Evolutionary conservation across 352 stramenopile genomes (phyloP), one percentile per base, ranked within the genome.

Genomic region (Globisporangium emineosum): DNA sequence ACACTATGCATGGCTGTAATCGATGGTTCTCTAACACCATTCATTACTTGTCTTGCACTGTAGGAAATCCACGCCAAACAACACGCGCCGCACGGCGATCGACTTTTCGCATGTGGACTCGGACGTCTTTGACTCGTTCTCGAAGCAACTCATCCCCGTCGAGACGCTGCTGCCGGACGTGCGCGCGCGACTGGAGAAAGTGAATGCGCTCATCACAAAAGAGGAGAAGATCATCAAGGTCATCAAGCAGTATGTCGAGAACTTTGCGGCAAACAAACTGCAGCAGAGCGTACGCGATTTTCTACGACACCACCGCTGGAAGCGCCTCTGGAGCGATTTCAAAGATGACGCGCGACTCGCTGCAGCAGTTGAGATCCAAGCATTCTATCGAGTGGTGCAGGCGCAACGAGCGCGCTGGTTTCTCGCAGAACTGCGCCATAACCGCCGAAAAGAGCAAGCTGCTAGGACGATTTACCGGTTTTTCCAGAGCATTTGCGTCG

Each of bases 51-150:
- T 47, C n/a, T n/a, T n/a, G 30, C 32, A 32, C 47, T 32, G 9
- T 32, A 69, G 57, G 42, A 69, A 56, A 57, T 10, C n/a, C 5
- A 29, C 54, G 4, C 23, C 45, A 1, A 62, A 29, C 7, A 29
- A 29, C 42, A 8, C 57, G 30, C 53, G 62, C 12, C 69, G 61
- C 32, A 55, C 23, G 1, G 60, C 50, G 8, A 72, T 67, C 10
- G 67, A 80, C 13, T 66, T 71, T 12, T 66, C 70, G 3, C 60
- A 81, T 49, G 69, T 91, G 4, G 78, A 89, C 62, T 91, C 82
- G 42, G 80, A 89, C 58, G 68, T 70, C 7, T 89, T 91, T 40
- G 82, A 91, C 52, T 78, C 79, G 0, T 85, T 80, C 50, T 89
- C 80, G 0, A 89, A 85, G 62, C 82, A 89, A 64, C 76, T 89